Percentiles rank a stretch among this genome's conserved stretches.
These are phyloP conservation scores for Metroxylon sagu DNA, from an alignment of 176 grass and related monocot genomes.

Conservation along the genomic window DNA sequence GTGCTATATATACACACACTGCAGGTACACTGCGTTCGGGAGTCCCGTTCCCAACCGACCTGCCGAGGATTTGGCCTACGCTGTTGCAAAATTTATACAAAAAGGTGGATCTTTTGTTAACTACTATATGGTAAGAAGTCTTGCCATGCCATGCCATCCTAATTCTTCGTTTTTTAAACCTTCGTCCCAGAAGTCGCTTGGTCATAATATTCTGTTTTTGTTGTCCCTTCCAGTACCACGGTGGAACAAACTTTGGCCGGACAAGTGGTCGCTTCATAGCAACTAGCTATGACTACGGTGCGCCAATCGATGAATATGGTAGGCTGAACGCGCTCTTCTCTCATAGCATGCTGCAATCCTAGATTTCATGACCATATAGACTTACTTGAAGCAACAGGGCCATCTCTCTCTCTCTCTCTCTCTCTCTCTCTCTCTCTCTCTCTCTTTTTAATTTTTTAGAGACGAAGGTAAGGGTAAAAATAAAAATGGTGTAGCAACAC, in stretches of 20 bases:
- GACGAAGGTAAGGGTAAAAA: too few relatives aligned
- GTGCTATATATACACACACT: too few relatives aligned
- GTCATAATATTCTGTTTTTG: conserved; percentile 5
- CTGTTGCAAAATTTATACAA: conserved; percentile 88
- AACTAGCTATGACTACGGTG: conserved; percentile 97
- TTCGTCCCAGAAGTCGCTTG: not conserved
- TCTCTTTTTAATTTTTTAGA: too few relatives aligned
- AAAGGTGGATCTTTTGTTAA: conserved; percentile 97
- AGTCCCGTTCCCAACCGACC: conserved; percentile 81
- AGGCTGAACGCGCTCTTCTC: too few relatives aligned
- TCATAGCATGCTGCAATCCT: too few relatives aligned
- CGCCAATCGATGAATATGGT: conserved; percentile 96
- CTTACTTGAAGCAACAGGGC: too few relatives aligned
- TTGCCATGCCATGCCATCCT: not conserved
- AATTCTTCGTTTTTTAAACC: not conserved
- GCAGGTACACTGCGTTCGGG: conserved; percentile 92
- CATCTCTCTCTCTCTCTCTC: too few relatives aligned
- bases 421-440: too few relatives aligned
- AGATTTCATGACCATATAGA: too few relatives aligned
- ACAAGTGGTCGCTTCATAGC: conserved; percentile 94
- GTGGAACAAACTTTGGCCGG: conserved; percentile 91
- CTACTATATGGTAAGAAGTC: conserved; percentile 85
- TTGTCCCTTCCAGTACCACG: conserved; percentile 55
- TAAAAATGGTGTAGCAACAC: too few relatives aligned
- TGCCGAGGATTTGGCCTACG: conserved; percentile 84